Conservation (phyloP, 441 rosid species). For the Populus tomentosa region DNA sequence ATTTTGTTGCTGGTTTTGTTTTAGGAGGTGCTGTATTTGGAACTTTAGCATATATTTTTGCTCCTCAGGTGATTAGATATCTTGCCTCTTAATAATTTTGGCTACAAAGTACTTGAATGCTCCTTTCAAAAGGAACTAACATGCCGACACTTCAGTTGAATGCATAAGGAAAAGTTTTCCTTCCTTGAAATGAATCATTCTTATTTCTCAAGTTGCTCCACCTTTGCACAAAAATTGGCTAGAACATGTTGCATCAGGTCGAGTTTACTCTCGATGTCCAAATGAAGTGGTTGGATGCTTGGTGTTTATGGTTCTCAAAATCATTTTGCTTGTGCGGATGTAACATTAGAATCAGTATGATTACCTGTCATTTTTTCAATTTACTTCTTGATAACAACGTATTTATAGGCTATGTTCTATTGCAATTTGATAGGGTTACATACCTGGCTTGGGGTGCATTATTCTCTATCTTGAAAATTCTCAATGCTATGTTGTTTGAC, state of each 20-base stretch:
- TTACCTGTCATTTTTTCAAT: not conserved
- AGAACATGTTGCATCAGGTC: not conserved
- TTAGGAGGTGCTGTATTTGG: conserved; percentile 85
- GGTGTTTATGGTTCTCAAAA: not conserved
- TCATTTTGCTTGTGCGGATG: not conserved
- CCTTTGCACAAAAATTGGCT: not conserved
- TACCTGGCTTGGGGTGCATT: not conserved
- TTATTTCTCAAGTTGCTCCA: not conserved
- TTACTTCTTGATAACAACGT: not conserved
- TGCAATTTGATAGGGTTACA: not conserved
- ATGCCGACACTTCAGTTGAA: not conserved
- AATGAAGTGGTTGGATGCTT: not conserved
- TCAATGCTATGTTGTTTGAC: not conserved
- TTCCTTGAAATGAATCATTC: not conserved
- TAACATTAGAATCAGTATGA: not conserved
- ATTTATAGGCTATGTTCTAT: not conserved
- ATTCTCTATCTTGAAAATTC: not conserved
- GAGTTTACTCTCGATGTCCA: not conserved
- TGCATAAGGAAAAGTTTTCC: not conserved
- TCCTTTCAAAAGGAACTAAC: not conserved
- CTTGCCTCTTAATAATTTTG: conserved; percentile 2
- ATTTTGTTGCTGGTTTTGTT: conserved; percentile 88
- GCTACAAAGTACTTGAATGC: not conserved
- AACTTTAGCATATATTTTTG: conserved; percentile 76
- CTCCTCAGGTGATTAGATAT: conserved; percentile 71